Base-by-base conservation (phyloP, 106 monocot species). In the Narthecium ossifragum region DNA sequence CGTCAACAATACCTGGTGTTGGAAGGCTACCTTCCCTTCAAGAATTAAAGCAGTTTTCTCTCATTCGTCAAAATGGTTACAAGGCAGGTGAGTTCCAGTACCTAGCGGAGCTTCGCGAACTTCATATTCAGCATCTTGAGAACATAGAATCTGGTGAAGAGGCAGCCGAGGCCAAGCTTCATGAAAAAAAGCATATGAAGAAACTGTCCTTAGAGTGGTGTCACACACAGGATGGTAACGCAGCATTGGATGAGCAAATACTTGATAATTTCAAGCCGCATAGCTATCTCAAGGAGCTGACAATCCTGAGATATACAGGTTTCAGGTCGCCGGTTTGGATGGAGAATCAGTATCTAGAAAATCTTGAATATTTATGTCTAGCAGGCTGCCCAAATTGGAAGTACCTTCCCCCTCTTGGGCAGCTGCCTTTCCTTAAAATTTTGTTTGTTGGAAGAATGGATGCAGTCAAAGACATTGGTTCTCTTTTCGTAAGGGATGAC, bases 191-290 rank as follows among this genome's bases (percentile, higher is more conserved):
- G 10, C 13, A 53, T 11, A 60, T 67, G 6, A 10, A 11, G 14
- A 23, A 23, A 8, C 31, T 73, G 22, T 15, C 56, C 14, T 34
- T 74, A 15, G 8, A 1, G 0, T 75, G 75, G 75, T 8, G 11
- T 25, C 13, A 5, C 14, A 32, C 59, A 20, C 5, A 27, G 23
- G 51, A 52, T 9, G 24, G 27, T 2, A 13, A 21, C 2, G 2
- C n/a, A 2, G n/a, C 17, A 4, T 15, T 0, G 17, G 46, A 62
- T 46, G 61, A 57, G 18, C 26, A 51, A 11, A 51, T 72, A 18
- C 66, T 78, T 43, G 66, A 72, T 48, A 1, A 32, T 30, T 62
- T 78, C 22, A 38, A 52, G 45, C 73, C 78, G 31, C 61, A 61
- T 63, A 10, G 50, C 17, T 29, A 60, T n/a, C 46, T 78, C 17